Base-by-base conservation (phyloP, 2,329 filamentous ascomycete species). In the Colletotrichum musae region DNA sequence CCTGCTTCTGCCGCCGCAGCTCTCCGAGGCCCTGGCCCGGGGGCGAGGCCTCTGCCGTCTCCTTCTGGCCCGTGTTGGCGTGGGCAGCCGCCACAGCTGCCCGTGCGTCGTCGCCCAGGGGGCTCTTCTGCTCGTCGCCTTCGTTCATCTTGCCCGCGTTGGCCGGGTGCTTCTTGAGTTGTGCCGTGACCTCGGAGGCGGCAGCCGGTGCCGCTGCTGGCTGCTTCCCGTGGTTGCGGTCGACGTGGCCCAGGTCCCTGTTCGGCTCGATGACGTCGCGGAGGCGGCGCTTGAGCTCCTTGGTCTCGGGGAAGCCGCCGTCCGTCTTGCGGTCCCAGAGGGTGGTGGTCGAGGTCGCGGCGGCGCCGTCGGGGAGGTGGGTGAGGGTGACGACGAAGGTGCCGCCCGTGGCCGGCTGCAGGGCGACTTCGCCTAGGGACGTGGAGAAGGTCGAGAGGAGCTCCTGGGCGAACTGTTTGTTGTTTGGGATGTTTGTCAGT, bases 301-400 rank as follows among this genome's bases (percentile, higher is more conserved):
- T 97, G 2, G 93, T 94, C 82, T 98, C 94, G 70, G 95, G 96
- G 80, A 99, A 99, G 0, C 96, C 95, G 36, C 93, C 93, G 77
- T 98, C 92, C 4, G 81, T 78, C 79, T 94, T 97, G 71, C 96
- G 88, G 84, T 98, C 94, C 96, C 96, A 99, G 39, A 98, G 84
- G 3, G 92, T 77, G 36, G 86, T 88, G 64, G 87, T 83, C 71
- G 83, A 75, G 2, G 81, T 78, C 15, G 78, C 72, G 6, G 73
- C 70, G 6, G 75, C 62, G 15, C 70, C 48, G 59, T 71, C 9
- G 21, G 70, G 62, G 53, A 71, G n/a, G 62, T 52, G 58, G 56
- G 82, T 82, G 64, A 97, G 88, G 68, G 91, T 87, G 13, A 98
- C 91, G 24, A 89, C 86, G 77, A 98, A 99, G 2, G 93, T 85